Conservation (phyloP, 257 asterid species). For the Salvia hispanica region DNA sequence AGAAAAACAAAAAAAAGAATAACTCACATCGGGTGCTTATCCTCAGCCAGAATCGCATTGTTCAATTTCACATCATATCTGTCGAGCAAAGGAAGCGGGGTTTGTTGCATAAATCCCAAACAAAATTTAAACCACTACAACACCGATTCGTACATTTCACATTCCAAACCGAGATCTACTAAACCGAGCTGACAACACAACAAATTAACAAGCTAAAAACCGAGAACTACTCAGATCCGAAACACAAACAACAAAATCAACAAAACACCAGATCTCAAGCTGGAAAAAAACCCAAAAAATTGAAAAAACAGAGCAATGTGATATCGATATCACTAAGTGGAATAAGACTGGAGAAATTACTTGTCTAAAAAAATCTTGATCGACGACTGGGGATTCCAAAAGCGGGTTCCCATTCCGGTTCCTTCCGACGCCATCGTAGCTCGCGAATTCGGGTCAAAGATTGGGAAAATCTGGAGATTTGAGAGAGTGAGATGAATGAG, state of each 20-base stretch:
- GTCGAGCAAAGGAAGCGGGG: slow-evolving; percentile 25
- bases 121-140: slow-evolving; percentile 5
- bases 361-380: slow-evolving; percentile 80
- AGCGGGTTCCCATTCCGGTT: slow-evolving; percentile 95
- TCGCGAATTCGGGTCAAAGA: slow-evolving; percentile 28
- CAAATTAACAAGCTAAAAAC: slow-evolving; percentile 8
- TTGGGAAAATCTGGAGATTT: not conserved
- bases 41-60: slow-evolving; percentile 97
- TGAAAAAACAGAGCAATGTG: slow-evolving; percentile 1
- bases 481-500: slow-evolving; percentile 11
- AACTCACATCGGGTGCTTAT: slow-evolving; percentile 91
- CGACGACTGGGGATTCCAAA: slow-evolving; percentile 82
- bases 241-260: slow-evolving; percentile 6
- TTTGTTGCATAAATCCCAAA: not conserved
- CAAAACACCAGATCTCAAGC: slow-evolving; percentile 36
- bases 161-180: slow-evolving; percentile 40
- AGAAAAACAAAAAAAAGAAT: not conserved
- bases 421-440: slow-evolving; percentile 65
- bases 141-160: slow-evolving; percentile 3
- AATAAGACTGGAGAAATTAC: slow-evolving; percentile 38
- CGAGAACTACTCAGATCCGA: slow-evolving; percentile 32
- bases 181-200: slow-evolving; percentile 31
- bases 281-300: not conserved
- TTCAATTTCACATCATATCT: slow-evolving; percentile 71
- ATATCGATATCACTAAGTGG: not conserved